Percentiles rank a stretch among this genome's conserved stretches.
These are phyloP conservation scores for Sisymbrium irio DNA, from an alignment of 345 rosid species.

Conservation along the genomic window DNA sequence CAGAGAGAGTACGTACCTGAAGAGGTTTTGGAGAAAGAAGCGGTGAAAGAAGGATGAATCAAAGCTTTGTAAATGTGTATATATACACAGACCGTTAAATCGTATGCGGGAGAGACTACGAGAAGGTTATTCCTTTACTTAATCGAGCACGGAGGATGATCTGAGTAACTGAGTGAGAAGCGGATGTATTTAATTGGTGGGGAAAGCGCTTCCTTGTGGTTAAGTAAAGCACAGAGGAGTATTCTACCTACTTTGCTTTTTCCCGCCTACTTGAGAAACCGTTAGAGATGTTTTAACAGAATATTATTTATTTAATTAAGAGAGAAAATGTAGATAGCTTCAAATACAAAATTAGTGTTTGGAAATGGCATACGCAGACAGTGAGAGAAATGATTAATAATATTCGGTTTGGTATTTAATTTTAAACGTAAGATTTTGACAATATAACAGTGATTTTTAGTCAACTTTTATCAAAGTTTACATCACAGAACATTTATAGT, in stretches of 20 bases:
- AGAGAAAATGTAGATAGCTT: constrained; percentile 21
- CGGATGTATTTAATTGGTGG: constrained; percentile 21
- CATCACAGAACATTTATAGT: no score
- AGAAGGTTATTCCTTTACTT: background rate
- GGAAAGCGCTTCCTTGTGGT: background rate
- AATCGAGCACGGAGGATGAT: background rate
- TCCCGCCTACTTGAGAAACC: constrained; percentile 41
- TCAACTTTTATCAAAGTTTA: no score
- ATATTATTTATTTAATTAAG: background rate
- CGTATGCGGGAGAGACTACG: constrained; percentile 9
- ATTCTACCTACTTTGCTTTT: constrained; percentile 29
- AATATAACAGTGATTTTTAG: no score
- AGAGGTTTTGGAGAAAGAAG: constrained; percentile 24
- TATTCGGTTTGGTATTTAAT: background rate
- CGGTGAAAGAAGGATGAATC: constrained; percentile 26
- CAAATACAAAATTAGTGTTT: constrained; percentile 21
- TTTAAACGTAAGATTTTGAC: constrained; percentile 1
- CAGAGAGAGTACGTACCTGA: constrained; percentile 22
- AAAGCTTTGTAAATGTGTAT: constrained; percentile 8
- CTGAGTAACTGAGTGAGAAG: background rate
- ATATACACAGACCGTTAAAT: constrained; percentile 1
- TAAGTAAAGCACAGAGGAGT: constrained; percentile 19
- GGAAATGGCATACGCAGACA: background rate
- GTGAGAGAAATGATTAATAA: background rate
- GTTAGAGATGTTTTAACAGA: constrained; percentile 31